Percentiles rank a stretch among this genome's conserved stretches.
Evolutionary conservation across 306 rosid genomes (phyloP).

Genomic region (Lotus japonicus): DNA sequence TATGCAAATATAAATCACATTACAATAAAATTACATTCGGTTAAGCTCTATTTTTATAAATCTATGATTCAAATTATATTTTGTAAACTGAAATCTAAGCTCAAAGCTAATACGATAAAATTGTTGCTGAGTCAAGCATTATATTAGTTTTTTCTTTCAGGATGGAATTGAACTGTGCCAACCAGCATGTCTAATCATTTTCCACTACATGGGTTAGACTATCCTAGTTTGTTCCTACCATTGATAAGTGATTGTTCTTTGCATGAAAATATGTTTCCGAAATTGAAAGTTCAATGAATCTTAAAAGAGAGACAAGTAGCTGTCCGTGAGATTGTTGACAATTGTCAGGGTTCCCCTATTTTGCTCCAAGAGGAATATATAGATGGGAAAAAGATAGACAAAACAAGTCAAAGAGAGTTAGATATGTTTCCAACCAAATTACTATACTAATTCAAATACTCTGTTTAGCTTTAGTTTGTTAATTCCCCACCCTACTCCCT

Average conservation of each 20-base stretch:
- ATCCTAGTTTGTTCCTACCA: not conserved
- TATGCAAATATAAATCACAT: no score
- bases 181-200: no score
- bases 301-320: constrained; percentile 12
- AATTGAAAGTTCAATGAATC: constrained; percentile 12
- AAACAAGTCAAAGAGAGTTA: constrained; percentile 30
- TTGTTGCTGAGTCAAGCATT: no score
- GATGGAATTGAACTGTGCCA: no score
- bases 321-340: constrained; percentile 18
- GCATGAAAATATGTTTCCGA: not conserved
- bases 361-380: constrained; percentile 21
- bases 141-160: no score
- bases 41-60: no score
- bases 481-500: constrained; percentile 12
- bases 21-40: no score
- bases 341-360: constrained; percentile 27
- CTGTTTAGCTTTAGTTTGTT: constrained; percentile 32
- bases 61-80: no score
- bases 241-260: not conserved
- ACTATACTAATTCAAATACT: constrained; percentile 6
- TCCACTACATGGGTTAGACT: no score
- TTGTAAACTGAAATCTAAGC: no score
- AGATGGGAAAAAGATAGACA: constrained; percentile 34
- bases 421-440: constrained; percentile 34
- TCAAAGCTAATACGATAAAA: no score